Evolutionary conservation across 306 rosid genomes (phyloP), one percentile per base, ranked within the genome.

Genomic region (Quercus parvula): DNA sequence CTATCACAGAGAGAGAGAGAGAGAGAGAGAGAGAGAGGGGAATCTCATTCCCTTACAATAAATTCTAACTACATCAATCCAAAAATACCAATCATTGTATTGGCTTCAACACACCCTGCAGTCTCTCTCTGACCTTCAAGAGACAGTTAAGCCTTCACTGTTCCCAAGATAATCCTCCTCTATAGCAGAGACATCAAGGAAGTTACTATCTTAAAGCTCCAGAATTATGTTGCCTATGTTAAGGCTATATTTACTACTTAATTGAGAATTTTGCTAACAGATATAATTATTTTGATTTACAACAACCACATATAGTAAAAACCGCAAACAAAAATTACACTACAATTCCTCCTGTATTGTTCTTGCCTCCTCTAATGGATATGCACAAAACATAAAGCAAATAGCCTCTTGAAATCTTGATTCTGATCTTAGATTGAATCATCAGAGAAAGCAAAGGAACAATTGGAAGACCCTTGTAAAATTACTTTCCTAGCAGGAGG

Each of bases 391-490:
- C 68, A 70, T 28, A 54, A 73, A 55, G 55, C 49, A 25, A 71
- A 49, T 56, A 19, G 25, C 55, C 55, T 74, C 56, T 68, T 25
- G 79, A 77, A 41, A 71, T 58, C 72, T 35, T 33, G 3, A 72
- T 27, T 27, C 22, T 27, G 15, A 54, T 20, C 56, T 82, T 70
- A 79, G 25, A 80, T 71, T 49, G 92, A 91, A 38, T 89, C 93
- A 54, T 95, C 96, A 3, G 97, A 92, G 91, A 95, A 95, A 55
- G 88, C 84, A 62, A 89, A 89, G 74, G 98, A 95, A 49, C 90
- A 81, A 28, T 88, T 82, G 61, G 96, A 91, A 70, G 97, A 92
- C 38, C 91, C 92, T 72, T 85, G 90, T 20, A 89, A 88, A 35
- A 73, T 72, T 6, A 86, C 85, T 49, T 81, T 81, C 86, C 85